Evolutionary conservation across 192 early-diverging fungal species (phyloP).

Genomic region (Funneliformis mosseae): DNA sequence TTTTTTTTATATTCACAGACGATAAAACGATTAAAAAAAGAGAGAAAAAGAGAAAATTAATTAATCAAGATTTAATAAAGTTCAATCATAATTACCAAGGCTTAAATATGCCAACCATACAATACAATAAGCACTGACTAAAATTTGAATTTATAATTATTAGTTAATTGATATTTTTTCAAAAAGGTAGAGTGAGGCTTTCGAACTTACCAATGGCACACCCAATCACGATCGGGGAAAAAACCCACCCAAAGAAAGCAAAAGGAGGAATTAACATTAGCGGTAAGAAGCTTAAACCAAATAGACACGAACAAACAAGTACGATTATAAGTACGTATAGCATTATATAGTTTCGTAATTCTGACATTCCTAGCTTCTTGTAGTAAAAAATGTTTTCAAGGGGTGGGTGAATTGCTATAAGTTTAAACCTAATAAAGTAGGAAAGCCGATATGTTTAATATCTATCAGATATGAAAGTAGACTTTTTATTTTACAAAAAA

Average conservation of each 20-base stretch:
- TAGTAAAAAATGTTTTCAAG: not conserved
- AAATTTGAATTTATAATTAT: not conserved
- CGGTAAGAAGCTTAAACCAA: constrained; percentile 3
- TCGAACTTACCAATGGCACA: not conserved
- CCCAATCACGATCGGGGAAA: not conserved
- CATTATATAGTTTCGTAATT: not conserved
- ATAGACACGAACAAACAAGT: not conserved
- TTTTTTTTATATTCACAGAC: not conserved
- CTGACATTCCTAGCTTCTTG: not conserved
- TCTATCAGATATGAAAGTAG: no score
- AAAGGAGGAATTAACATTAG: constrained; percentile 31
- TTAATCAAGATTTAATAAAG: not conserved
- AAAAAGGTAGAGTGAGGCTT: not conserved
- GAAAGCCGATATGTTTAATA: not conserved
- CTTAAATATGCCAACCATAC: constrained; percentile 28
- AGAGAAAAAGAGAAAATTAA: not conserved
- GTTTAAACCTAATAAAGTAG: not conserved
- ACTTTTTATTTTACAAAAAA: no score
- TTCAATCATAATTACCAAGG: constrained; percentile 1
- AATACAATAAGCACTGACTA: constrained; percentile 21
- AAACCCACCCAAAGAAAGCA: constrained; percentile 19
- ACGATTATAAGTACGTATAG: not conserved
- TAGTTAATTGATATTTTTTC: not conserved
- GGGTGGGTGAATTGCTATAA: not conserved
- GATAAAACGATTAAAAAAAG: not conserved